Conservation (phyloP, 257 asterid species). For the Solanum chmielewskii region DNA sequence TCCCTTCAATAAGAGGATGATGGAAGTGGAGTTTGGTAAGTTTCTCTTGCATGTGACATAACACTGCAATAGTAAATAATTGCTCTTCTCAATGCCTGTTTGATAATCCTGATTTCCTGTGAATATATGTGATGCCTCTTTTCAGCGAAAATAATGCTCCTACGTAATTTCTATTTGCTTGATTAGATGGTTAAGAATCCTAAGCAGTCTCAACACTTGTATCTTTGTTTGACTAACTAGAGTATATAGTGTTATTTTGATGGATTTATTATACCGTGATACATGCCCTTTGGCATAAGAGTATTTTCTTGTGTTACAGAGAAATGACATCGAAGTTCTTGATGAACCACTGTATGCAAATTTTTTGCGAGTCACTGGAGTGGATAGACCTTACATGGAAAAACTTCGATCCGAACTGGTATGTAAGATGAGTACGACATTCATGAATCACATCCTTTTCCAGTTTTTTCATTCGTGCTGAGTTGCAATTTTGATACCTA, state of each 20-base stretch:
- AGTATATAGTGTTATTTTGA: neutral
- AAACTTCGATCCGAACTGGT: slow-evolving; percentile 50
- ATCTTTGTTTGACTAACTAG: neutral
- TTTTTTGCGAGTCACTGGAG: slow-evolving; percentile 45
- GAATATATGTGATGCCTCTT: neutral
- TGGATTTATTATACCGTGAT: neutral
- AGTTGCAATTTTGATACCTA: neutral
- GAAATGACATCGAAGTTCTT: slow-evolving; percentile 72
- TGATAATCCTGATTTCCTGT: neutral
- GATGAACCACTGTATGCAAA: slow-evolving; percentile 78
- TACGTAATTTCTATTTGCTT: neutral
- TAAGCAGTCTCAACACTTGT: neutral
- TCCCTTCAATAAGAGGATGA: neutral
- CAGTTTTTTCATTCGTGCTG: neutral
- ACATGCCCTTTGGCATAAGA: neutral
- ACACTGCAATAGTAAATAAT: neutral
- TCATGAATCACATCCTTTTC: neutral
- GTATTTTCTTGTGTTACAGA: slow-evolving; percentile 25
- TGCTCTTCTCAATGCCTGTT: neutral
- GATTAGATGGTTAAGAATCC: neutral
- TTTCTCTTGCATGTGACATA: neutral
- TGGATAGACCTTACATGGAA: slow-evolving; percentile 57
- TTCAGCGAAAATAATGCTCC: neutral
- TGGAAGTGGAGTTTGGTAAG: neutral
- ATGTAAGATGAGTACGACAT: slow-evolving; percentile 2